Percentiles rank a stretch among this genome's conserved stretches.
Evolutionary conservation across 257 asterid species (phyloP).

Genomic region (Gentiana macrophylla): DNA sequence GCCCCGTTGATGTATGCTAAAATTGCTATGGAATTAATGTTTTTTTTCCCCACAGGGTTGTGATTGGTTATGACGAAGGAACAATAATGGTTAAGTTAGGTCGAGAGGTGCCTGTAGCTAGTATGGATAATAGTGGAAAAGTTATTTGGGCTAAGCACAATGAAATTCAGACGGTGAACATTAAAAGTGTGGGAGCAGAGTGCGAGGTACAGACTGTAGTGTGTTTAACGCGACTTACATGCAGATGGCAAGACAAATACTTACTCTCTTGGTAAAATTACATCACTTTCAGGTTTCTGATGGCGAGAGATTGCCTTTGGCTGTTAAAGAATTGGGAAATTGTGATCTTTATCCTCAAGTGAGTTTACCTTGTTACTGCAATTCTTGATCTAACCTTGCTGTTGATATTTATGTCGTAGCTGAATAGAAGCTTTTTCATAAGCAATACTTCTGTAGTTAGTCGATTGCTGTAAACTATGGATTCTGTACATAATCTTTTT

Average conservation of each 20-base stretch:
- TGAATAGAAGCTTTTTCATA: too few relatives aligned
- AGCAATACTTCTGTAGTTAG: too few relatives aligned
- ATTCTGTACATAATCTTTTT: too few relatives aligned
- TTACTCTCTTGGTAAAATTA: not conserved
- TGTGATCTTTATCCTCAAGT: constrained; percentile 99
- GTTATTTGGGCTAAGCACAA: constrained; percentile 97
- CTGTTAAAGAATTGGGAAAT: constrained; percentile 91
- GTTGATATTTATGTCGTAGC: too few relatives aligned
- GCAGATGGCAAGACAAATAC: not conserved
- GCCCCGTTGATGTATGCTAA: not conserved
- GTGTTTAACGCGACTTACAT: constrained; percentile 3
- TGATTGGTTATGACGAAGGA: constrained; percentile 96
- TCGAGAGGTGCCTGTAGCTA: constrained; percentile 93
- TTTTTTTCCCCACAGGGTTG: constrained; percentile 48
- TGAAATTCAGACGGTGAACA: constrained; percentile 94
- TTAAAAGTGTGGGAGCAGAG: constrained; percentile 85
- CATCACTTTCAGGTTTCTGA: constrained; percentile 57
- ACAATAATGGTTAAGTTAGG: constrained; percentile 97
- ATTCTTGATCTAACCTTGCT: not conserved
- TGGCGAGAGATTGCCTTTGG: constrained; percentile 94
- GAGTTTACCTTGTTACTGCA: constrained; percentile 14
- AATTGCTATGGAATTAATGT: constrained; percentile 3
- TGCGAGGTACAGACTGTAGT: constrained; percentile 45
- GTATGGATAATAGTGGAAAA: constrained; percentile 97
- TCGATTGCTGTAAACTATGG: too few relatives aligned